phyloP scores from a whole-genome alignment of 176 grass and related monocot genomes.

The Triticum dicoccoides region DNA sequence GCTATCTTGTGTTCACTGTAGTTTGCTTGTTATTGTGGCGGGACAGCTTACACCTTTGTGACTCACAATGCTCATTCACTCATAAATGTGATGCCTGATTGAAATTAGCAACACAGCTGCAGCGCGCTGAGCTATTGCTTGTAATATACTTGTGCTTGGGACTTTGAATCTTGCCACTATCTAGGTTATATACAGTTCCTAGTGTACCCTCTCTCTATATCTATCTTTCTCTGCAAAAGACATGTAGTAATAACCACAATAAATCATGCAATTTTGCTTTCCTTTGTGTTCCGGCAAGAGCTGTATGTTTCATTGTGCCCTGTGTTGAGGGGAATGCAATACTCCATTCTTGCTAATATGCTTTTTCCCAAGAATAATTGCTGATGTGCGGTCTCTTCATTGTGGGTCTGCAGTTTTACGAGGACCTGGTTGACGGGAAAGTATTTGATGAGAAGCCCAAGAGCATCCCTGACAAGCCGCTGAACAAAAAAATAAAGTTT shows the following conservation, averaged over 20 bases:
- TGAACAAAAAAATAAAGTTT: conserved; percentile 86
- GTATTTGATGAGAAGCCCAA: conserved; percentile 30
- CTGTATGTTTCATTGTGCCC: background rate
- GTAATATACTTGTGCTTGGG: background rate
- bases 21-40: background rate
- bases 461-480: conserved; percentile 44
- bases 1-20: background rate
- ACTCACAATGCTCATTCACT: background rate
- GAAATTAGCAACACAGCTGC: no score
- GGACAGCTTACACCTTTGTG: background rate
- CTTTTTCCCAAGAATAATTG: background rate
- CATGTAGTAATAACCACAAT: background rate
- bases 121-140: background rate
- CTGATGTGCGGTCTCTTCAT: background rate
- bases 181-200: background rate
- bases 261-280: background rate
- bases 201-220: background rate
- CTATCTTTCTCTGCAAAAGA: background rate
- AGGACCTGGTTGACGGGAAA: conserved; percentile 68
- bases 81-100: background rate
- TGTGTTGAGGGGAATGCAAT: background rate
- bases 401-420: conserved; percentile 66
- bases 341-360: background rate
- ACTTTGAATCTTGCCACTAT: background rate
- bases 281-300: background rate